Base-by-base conservation (phyloP, 805 yeast genomes). In the Candida montana region DNA sequence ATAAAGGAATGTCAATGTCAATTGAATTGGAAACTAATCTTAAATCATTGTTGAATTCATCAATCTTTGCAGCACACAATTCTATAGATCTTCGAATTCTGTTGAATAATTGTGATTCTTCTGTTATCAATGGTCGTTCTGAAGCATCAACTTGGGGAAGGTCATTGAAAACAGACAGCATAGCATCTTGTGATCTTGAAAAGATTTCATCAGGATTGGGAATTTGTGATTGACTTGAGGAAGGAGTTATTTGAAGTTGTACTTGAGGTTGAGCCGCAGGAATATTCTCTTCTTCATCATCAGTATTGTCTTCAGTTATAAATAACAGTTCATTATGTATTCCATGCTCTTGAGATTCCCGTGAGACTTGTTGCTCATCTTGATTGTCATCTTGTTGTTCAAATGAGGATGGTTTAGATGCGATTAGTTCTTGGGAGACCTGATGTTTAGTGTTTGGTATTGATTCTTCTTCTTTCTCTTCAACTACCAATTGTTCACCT, bases 231-330 rank as follows among this genome's bases (percentile, higher is more conserved):
- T 17, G 4, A 17, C 18, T 30, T n/a, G 33, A 16, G n/a, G n/a
- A n/a, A n/a, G n/a, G n/a, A n/a, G n/a, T n/a, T n/a, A n/a, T 19
- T 19, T 12, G 7, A 18, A 13, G 3, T 15, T n/a, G 4, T 31
- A 26, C 23, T 19, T 20, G n/a, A 20, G 33, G 39, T 21, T 36
- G 39, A 12, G 39, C 39, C 4, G 39, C 39, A 3, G 39, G 39
- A 10, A 36, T 29, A 7, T 13, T 20, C 6, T 36, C 33, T 35
- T 28, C 23, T 19, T 19, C 7, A 17, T 34, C 24, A 7, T 21
- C 24, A 7, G 24, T 7, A 7, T 16, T 17, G 17, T 33, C 36
- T 8, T 24, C 19, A 18, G 13, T 13, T n/a, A n/a, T n/a, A n/a
- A n/a, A n/a, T n/a, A n/a, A n/a, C n/a, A n/a, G n/a, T n/a, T n/a